Evolutionary conservation across 1,284 basidiomycete species (phyloP).

Genomic region (Tremellales sp.): DNA sequence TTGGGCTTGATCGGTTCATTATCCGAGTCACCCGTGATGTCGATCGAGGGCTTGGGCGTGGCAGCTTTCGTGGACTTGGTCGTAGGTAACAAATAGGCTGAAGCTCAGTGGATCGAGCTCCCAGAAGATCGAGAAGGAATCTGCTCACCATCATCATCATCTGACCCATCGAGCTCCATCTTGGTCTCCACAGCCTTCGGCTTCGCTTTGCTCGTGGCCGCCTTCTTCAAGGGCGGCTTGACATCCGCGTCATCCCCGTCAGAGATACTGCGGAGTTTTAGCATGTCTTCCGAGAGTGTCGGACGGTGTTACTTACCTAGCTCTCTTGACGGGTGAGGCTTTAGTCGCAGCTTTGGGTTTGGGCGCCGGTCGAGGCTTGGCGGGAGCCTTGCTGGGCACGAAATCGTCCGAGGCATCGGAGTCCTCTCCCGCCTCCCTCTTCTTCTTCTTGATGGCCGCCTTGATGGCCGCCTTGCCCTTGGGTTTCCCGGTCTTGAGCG

Average conservation of each 20-base stretch:
- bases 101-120: too few species aligned
- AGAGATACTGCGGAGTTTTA: slow-evolving; percentile 11
- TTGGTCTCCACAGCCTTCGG: slow-evolving; percentile 50
- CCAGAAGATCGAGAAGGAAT: too few species aligned
- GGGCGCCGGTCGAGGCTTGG: slow-evolving; percentile 57
- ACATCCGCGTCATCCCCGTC: slow-evolving; percentile 27
- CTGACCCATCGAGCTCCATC: slow-evolving; percentile 56
- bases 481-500: slow-evolving; percentile 67
- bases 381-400: slow-evolving; percentile 60
- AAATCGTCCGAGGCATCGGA: slow-evolving; percentile 65
- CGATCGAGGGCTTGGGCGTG: background rate
- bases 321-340: slow-evolving; percentile 7
- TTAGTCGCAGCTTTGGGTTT: slow-evolving; percentile 57
- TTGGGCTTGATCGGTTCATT: slow-evolving; percentile 9
- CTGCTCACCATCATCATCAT: slow-evolving; percentile 50
- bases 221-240: slow-evolving; percentile 28
- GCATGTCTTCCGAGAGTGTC: background rate
- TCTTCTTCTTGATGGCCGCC: slow-evolving; percentile 56
- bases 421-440: slow-evolving; percentile 53
- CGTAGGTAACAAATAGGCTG: too few species aligned
- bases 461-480: slow-evolving; percentile 58
- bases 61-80: background rate
- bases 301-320: slow-evolving; percentile 12
- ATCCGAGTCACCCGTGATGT: slow-evolving; percentile 1
- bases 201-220: slow-evolving; percentile 51